phyloP scores from a whole-genome alignment of 139 green algal genomes.

The Desmodesmus armatus region DNA sequence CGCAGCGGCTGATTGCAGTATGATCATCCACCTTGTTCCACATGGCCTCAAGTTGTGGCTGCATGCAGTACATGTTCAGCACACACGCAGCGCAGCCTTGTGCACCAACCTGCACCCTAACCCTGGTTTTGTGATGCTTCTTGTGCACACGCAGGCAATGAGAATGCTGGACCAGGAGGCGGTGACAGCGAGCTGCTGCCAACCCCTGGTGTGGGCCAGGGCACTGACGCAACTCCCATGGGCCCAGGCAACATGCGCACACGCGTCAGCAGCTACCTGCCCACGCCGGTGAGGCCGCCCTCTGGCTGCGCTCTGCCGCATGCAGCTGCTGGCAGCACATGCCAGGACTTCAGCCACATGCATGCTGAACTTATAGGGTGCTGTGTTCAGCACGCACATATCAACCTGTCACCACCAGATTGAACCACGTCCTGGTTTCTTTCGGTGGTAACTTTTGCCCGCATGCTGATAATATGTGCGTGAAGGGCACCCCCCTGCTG shows the following conservation, averaged over 20 bases:
- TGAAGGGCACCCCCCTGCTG: neutral
- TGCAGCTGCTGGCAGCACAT: neutral
- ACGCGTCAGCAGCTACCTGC: constrained; percentile 30
- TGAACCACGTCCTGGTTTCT: too few relatives aligned
- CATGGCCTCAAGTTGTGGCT: neutral
- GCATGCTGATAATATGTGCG: too few relatives aligned
- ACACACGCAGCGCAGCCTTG: too few relatives aligned
- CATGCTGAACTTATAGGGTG: neutral
- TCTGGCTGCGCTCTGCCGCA: neutral
- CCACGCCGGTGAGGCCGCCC: constrained; percentile 6
- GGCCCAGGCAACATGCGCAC: constrained; percentile 6
- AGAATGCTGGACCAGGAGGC: neutral
- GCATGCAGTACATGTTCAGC: neutral
- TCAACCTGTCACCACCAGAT: too few relatives aligned
- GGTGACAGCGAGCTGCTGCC: constrained; percentile 30
- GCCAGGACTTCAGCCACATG: neutral
- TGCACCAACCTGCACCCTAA: too few relatives aligned
- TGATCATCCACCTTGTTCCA: neutral
- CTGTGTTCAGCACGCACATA: too few relatives aligned
- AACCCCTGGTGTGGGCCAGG: constrained; percentile 7
- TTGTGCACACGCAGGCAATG: neutral
- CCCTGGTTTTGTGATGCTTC: too few relatives aligned
- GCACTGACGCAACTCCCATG: neutral
- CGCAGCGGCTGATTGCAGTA: neutral
- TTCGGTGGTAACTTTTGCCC: too few relatives aligned